Percentiles rank a stretch among this genome's conserved stretches.
These are phyloP conservation scores for Candida tallmaniae DNA, from an alignment of 805 yeast genomes.

Conservation along the genomic window DNA sequence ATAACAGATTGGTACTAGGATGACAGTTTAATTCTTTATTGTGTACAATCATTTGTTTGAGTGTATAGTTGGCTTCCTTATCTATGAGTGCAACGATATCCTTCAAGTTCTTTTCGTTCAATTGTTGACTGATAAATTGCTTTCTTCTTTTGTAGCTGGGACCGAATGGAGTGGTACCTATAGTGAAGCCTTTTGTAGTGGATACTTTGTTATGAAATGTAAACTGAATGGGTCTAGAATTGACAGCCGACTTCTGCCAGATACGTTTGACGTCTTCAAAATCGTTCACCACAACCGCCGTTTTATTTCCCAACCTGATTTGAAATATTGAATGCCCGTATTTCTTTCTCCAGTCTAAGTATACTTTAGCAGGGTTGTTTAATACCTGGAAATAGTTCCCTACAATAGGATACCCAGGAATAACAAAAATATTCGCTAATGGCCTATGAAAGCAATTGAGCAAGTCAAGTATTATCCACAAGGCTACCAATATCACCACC, in stretches of 20 bases:
- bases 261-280: slow-evolving; percentile 48
- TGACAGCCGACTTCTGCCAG: slow-evolving; percentile 46
- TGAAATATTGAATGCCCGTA: slow-evolving; percentile 51
- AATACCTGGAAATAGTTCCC: slow-evolving; percentile 46
- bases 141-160: slow-evolving; percentile 42
- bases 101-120: slow-evolving; percentile 35
- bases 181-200: slow-evolving; percentile 51
- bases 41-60: slow-evolving; percentile 12
- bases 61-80: slow-evolving; percentile 27
- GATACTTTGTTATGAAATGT: slow-evolving; percentile 66
- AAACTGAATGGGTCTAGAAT: slow-evolving; percentile 62
- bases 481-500: not conserved
- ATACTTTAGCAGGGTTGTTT: slow-evolving; percentile 47
- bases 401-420: slow-evolving; percentile 47
- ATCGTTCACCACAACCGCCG: slow-evolving; percentile 65
- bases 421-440: slow-evolving; percentile 28
- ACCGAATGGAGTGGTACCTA: slow-evolving; percentile 63
- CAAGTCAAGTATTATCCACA: too few species aligned
- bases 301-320: slow-evolving; percentile 52
- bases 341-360: slow-evolving; percentile 39
- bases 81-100: slow-evolving; percentile 31
- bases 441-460: too few species aligned
- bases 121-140: slow-evolving; percentile 43
- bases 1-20: slow-evolving; percentile 20
- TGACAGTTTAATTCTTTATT: slow-evolving; percentile 13